Evolutionary conservation across 2,329 filamentous ascomycete species (phyloP), one percentile per base, ranked within the genome.

Genomic region (Daldinia sp.): DNA sequence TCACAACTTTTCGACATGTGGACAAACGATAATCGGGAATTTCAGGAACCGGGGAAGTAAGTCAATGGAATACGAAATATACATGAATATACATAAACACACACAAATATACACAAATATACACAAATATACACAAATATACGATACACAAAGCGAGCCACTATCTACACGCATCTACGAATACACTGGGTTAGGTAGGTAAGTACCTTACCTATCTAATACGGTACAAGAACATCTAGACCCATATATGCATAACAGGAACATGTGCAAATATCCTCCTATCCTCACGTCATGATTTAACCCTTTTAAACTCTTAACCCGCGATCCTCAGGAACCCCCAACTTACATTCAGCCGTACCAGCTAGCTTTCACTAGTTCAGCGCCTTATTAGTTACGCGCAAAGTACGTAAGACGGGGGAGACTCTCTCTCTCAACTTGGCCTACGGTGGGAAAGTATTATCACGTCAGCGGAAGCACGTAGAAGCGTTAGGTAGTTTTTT

Each of bases 261-360:
- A 17, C 35, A 41, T 53, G 23, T 45, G 17, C n/a, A 45, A 48
- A 47, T 48, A 29, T n/a, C n/a, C n/a, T n/a, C n/a, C n/a, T n/a
- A n/a, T 51, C 27, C 43, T 48, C 45, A 61, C 61, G 64, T 61
- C 63, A 61, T 56, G 30, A 51, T 58, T 54, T 51, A 25, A 19
- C 37, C 27, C 21, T 48, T 37, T 6, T 37, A 17, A 47, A 29
- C 29, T 27, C 52, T 61, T 58, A 64, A 45, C 61, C 61, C 53
- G 39, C 50, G 32, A 66, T 66, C 57, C 58, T 53, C 57, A 64
- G 58, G 61, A 43, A 66, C 64, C 39, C 57, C 53, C 50, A 50
- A 67, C 59, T 29, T 56, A 34, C 64, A 61, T 64, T 67, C 64
- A 67, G 64, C 64, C 54, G 64, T 67, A 50, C 61, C 64, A 65